Conservation (phyloP, 2,329 filamentous ascomycete species). For the Cercospora citrullina region DNA sequence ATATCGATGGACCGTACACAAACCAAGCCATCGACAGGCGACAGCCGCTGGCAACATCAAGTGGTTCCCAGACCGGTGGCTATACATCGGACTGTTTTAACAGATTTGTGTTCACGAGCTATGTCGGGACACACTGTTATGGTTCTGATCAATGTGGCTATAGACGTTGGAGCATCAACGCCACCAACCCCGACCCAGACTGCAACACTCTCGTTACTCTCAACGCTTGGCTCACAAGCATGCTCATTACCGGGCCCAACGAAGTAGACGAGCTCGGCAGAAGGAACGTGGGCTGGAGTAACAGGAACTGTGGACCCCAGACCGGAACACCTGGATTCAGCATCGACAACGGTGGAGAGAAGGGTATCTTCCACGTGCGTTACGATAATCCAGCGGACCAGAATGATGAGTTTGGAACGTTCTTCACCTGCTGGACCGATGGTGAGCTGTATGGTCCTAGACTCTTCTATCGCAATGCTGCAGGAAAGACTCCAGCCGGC, state of each 20-base stretch:
- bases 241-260: conserved; percentile 9
- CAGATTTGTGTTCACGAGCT: conserved; percentile 15
- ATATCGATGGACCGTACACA: conserved; percentile 1
- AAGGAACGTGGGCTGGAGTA: conserved; percentile 15
- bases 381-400: conserved; percentile 14
- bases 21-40: conserved; percentile 10
- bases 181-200: conserved; percentile 11
- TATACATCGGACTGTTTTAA: conserved; percentile 21
- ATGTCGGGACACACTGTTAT: conserved; percentile 14
- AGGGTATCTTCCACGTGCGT: conserved; percentile 7
- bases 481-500: conserved; percentile 8
- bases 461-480: conserved; percentile 11
- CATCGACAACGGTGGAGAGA: not conserved
- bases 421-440: conserved; percentile 14
- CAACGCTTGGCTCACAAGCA: not conserved
- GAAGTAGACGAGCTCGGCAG: conserved; percentile 11
- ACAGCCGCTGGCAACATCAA: not conserved
- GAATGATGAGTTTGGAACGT: conserved; percentile 11
- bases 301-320: not conserved
- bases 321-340: conserved; percentile 4
- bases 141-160: conserved; percentile 15
- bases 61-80: not conserved
- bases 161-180: conserved; percentile 12
- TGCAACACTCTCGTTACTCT: conserved; percentile 11
- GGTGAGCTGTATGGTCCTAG: conserved; percentile 16